A percentile compares a stretch with the other conserved stretches of the same genome.
These are phyloP conservation scores for Anthoceros angustus DNA, from an alignment of 225 moss, liverwort and hornwort species.

Conservation along the genomic window DNA sequence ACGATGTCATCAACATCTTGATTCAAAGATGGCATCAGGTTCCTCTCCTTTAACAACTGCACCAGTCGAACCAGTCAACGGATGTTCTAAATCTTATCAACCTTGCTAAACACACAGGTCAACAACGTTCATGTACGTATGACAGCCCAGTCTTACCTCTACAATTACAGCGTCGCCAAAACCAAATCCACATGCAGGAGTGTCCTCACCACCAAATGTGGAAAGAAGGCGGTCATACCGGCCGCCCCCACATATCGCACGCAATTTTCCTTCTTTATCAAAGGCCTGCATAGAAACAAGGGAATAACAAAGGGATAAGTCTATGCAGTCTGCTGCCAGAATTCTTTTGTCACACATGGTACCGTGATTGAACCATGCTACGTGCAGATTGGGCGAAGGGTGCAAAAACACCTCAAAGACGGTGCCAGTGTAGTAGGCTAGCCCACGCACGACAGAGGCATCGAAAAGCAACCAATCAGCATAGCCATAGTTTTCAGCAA, in stretches of 20 bases:
- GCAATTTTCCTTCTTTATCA: constrained; percentile 55
- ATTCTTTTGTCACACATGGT: no score
- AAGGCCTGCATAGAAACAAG: constrained; percentile 34
- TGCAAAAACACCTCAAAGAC: constrained; percentile 64
- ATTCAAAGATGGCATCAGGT: constrained; percentile 27
- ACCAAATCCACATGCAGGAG: constrained; percentile 89
- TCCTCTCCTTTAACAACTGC: constrained; percentile 75
- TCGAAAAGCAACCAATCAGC: constrained; percentile 73
- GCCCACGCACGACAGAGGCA: constrained; percentile 88
- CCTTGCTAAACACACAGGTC: not conserved
- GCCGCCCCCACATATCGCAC: constrained; percentile 90
- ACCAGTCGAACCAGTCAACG: not conserved
- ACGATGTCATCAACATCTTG: constrained; percentile 79
- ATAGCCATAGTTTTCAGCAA: constrained; percentile 62
- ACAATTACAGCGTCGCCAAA: constrained; percentile 96
- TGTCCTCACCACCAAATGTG: constrained; percentile 75
- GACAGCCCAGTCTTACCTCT: constrained; percentile 34
- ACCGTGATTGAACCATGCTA: not conserved
- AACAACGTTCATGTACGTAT: not conserved
- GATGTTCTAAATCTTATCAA: not conserved
- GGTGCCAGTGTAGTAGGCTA: constrained; percentile 89
- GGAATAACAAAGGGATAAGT: not conserved
- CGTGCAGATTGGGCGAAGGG: not conserved
- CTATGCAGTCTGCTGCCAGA: no score
- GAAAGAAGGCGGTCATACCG: constrained; percentile 90